Percentiles rank a stretch among this genome's conserved stretches.
These are phyloP conservation scores for Coemansia sp. DNA, from an alignment of 192 early-diverging fungal genomes.

Conservation along the genomic window DNA sequence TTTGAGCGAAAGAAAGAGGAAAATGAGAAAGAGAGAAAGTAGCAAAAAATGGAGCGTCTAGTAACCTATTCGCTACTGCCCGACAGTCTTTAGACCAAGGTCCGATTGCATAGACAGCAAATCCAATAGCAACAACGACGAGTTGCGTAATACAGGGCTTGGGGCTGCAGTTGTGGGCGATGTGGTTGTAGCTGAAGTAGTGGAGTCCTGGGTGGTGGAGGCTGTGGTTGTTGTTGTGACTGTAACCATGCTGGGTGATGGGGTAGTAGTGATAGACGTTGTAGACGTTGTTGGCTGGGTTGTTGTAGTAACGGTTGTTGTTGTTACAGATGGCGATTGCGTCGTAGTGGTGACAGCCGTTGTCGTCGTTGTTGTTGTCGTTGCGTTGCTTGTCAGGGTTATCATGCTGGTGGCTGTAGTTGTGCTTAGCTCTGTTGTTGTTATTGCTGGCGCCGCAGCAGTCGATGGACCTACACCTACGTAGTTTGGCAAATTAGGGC, in stretches of 20 bases:
- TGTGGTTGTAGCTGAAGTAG: not conserved
- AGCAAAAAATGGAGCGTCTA: not conserved
- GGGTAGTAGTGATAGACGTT: not conserved
- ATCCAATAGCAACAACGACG: not conserved
- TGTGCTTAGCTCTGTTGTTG: not conserved
- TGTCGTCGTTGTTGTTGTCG: not conserved
- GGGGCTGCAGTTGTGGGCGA: not conserved
- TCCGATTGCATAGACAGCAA: not conserved
- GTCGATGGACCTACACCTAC: not conserved
- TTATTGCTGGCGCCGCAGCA: not conserved
- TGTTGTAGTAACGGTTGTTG: slow-evolving; percentile 8
- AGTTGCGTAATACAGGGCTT: not conserved
- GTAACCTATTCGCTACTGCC: not conserved
- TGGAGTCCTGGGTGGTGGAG: not conserved
- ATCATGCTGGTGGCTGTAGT: not conserved
- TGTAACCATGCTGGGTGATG: not conserved
- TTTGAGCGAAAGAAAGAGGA: not conserved
- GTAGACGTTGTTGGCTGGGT: slow-evolving; percentile 9
- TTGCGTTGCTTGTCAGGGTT: slow-evolving; percentile 15
- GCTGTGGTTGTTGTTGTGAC: not conserved
- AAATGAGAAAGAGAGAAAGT: not conserved
- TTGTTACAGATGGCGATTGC: not conserved
- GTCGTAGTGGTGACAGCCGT: slow-evolving; percentile 12
- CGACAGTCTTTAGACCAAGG: not conserved
- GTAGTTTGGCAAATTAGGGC: not conserved